Base-by-base conservation (phyloP, 805 yeast species). In the Yamadazyma paraphyllophila region DNA sequence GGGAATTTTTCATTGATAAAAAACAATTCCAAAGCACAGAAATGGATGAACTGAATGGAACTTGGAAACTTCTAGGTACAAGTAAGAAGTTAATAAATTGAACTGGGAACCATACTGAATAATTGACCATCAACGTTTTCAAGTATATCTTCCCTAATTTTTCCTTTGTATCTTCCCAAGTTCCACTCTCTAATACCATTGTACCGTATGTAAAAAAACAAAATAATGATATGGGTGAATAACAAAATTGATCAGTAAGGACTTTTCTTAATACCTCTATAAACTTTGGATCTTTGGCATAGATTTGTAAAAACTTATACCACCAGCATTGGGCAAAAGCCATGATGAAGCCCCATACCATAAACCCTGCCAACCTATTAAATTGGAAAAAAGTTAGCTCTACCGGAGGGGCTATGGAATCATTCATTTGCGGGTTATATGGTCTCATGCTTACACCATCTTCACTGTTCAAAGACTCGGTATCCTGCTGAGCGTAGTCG, bases 1-100 rank as follows among this genome's bases (percentile, higher is more conserved):
- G 14, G 11, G 73, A 65, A 49, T 88, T 88, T 57, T 87, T 74
- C 77, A 88, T 81, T 0, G 96, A 89, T 41, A 92, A 69, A 67
- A 86, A 91, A 44, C 97, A 90, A 61, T 94, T 92, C 98, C 99
- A 92, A 31, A 92, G 68, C 14, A 92, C 95, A 25, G 96, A 92
- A 5, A 94, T 72, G 14, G 67, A 87, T 7, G 94, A 85, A 45
- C 95, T 83, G 62, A 94, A 92, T 0, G 97, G 97, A 4, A 92
- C 96, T 64, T 92, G 98, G 54, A 82, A 78, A 48, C 74, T 74
- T 48, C 80, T 73, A 1, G 92, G 92, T 64, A 87, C 77, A 2
- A 84, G 58, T 44, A 83, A 69, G 54, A 87, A 87, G 56, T 87
- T 87, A 51, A 86, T 69, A 51, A 87, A 82, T 56, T 87, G 95